These are phyloP conservation scores for Ceratocystis alfenasii DNA, from an alignment of 2,329 filamentous ascomycete species.

Conservation along the genomic window DNA sequence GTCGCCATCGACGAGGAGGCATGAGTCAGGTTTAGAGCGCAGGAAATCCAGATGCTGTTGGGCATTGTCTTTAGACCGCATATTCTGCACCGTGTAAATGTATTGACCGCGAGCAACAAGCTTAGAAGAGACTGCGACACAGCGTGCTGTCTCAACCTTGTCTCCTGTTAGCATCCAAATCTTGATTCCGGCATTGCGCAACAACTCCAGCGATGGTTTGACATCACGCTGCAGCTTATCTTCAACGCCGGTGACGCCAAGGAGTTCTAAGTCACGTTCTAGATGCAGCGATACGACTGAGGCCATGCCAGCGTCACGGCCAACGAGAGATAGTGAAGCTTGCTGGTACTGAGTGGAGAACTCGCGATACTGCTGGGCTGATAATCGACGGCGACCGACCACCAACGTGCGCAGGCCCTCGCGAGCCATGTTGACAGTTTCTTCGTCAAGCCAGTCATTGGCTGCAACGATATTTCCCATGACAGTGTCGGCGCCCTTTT, in stretches of 20 bases:
- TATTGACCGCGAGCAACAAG: conserved; percentile 87
- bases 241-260: conserved; percentile 96
- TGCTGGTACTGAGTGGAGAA: conserved; percentile 66
- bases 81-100: conserved; percentile 81
- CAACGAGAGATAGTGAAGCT: conserved; percentile 66
- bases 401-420: conserved; percentile 91
- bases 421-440: conserved; percentile 98
- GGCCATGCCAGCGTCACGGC: conserved; percentile 72
- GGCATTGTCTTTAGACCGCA: conserved; percentile 71
- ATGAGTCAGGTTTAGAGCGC: conserved; percentile 72
- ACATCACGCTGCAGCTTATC: conserved; percentile 94
- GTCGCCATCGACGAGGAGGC: conserved; percentile 88
- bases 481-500: conserved; percentile 95
- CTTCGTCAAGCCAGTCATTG: conserved; percentile 98
- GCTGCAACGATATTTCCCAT: conserved; percentile 92
- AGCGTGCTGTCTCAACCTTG: conserved; percentile 94
- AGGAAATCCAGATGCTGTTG: conserved; percentile 84
- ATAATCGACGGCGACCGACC: conserved; percentile 81
- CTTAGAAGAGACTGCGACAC: conserved; percentile 89
- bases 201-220: conserved; percentile 84
- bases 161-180: conserved; percentile 99
- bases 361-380: conserved; percentile 63
- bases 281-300: conserved; percentile 67
- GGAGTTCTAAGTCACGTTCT: conserved; percentile 77
- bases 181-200: conserved; percentile 95